A percentile compares a stretch with the other conserved stretches of the same genome.
phyloP scores from a whole-genome alignment of 768 basidiomycete species.

The Thelephora aurantiotincta region DNA sequence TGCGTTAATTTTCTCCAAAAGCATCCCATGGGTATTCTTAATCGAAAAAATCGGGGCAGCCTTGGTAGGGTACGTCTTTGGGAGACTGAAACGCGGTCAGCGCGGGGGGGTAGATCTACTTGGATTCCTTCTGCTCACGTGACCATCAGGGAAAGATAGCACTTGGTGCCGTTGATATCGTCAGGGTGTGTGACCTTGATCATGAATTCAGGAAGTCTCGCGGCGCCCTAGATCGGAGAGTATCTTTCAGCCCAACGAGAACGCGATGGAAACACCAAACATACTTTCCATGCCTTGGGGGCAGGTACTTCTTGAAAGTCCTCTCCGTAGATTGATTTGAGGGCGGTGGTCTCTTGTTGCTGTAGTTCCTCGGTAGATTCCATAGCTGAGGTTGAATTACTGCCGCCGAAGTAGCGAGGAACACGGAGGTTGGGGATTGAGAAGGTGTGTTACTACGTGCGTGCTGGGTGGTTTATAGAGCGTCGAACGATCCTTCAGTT shows the following conservation, averaged over 20 bases:
- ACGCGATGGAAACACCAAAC: neutral
- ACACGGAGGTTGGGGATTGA: no score
- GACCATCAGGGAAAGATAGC: conserved; percentile 53
- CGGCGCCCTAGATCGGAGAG: conserved; percentile 36
- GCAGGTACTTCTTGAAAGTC: conserved; percentile 64
- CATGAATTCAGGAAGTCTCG: conserved; percentile 60
- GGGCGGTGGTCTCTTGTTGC: conserved; percentile 58
- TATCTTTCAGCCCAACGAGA: conserved; percentile 1
- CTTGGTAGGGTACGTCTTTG: conserved; percentile 69
- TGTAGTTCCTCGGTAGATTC: conserved; percentile 60
- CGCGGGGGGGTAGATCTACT: neutral
- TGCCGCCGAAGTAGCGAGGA: no score
- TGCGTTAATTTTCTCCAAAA: conserved; percentile 37
- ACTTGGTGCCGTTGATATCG: conserved; percentile 35
- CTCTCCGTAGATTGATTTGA: conserved; percentile 69
- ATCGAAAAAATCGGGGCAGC: conserved; percentile 56
- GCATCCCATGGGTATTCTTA: conserved; percentile 46
- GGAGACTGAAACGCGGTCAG: conserved; percentile 35
- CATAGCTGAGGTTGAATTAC: conserved; percentile 25
- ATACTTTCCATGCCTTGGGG: conserved; percentile 77
- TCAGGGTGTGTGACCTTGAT: conserved; percentile 60
- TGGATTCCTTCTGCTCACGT: conserved; percentile 32
- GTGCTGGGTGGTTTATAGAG: conserved; percentile 11
- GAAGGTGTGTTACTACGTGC: neutral
- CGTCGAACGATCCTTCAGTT: conserved; percentile 21